Percentiles rank a stretch among this genome's conserved stretches.
Conservation (phyloP, 2,329 filamentous ascomycete genomes). For the Ophiostoma ips region DNA sequence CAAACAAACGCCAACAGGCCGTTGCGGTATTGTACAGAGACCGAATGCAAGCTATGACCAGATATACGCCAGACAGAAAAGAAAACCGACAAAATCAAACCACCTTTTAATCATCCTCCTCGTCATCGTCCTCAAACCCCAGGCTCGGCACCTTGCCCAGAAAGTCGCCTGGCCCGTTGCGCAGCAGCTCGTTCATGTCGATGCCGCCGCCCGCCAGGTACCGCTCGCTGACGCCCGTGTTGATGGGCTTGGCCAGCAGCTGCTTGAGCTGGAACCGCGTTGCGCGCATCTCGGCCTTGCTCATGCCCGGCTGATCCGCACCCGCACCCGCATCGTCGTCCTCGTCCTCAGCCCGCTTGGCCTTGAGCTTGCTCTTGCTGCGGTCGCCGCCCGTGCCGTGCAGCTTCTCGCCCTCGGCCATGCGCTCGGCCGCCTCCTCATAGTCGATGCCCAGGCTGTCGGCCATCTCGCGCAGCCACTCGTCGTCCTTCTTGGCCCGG, state of each 20-base stretch:
- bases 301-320: slow-evolving; percentile 50
- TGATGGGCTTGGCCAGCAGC: slow-evolving; percentile 59
- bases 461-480: slow-evolving; percentile 70
- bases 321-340: slow-evolving; percentile 67
- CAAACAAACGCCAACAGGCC: not conserved
- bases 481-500: slow-evolving; percentile 69
- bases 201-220: slow-evolving; percentile 23
- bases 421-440: slow-evolving; percentile 45
- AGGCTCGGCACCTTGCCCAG: slow-evolving; percentile 37
- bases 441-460: slow-evolving; percentile 92
- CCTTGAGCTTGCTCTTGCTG: slow-evolving; percentile 55
- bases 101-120: not conserved
- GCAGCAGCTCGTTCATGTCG: slow-evolving; percentile 5
- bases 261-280: slow-evolving; percentile 59
- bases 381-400: slow-evolving; percentile 20
- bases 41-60: not conserved
- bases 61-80: not conserved
- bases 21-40: not conserved
- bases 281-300: slow-evolving; percentile 58
- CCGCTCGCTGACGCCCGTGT: slow-evolving; percentile 73
- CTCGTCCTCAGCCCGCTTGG: slow-evolving; percentile 55
- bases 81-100: not conserved
- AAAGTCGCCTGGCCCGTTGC: slow-evolving; percentile 43
- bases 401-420: slow-evolving; percentile 23
- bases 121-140: slow-evolving; percentile 22